Conservation (phyloP, 2,329 filamentous ascomycete species). For the Mycocentrospora acerina region DNA sequence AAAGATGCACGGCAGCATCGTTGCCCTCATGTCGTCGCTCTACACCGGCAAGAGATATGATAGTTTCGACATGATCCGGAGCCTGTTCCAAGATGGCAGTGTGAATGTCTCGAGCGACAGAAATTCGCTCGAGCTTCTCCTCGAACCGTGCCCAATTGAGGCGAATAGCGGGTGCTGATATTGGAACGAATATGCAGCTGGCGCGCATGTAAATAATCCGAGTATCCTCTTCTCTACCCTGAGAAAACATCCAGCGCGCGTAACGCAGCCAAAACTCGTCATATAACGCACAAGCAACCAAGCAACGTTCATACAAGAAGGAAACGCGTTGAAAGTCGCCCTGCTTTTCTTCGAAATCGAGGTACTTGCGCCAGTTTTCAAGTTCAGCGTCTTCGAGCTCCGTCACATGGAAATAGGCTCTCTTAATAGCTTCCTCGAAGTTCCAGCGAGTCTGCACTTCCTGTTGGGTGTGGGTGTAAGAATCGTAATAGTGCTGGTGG, state of each 20-base stretch:
- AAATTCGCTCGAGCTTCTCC: conserved; percentile 75
- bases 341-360: conserved; percentile 91
- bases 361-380: conserved; percentile 89
- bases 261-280: conserved; percentile 99
- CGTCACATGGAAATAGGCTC: conserved; percentile 95
- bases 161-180: conserved; percentile 79
- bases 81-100: conserved; percentile 73
- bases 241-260: conserved; percentile 80
- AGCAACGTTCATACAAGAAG: conserved; percentile 89
- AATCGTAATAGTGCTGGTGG: conserved; percentile 76
- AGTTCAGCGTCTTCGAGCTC: conserved; percentile 85
- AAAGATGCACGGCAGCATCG: conserved; percentile 80
- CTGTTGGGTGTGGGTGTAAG: conserved; percentile 77
- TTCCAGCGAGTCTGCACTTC: conserved; percentile 94
- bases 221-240: conserved; percentile 82
- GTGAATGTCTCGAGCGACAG: conserved; percentile 82
- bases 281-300: conserved; percentile 91
- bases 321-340: conserved; percentile 73
- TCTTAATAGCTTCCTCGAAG: conserved; percentile 91
- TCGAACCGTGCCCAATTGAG: conserved; percentile 95
- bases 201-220: conserved; percentile 91
- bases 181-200: conserved; percentile 79
- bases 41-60: conserved; percentile 84
- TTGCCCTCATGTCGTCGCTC: conserved; percentile 80
- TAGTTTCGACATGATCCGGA: conserved; percentile 82